Base-by-base conservation (phyloP, 805 yeast genomes). In the Ogataea methanolica region DNA sequence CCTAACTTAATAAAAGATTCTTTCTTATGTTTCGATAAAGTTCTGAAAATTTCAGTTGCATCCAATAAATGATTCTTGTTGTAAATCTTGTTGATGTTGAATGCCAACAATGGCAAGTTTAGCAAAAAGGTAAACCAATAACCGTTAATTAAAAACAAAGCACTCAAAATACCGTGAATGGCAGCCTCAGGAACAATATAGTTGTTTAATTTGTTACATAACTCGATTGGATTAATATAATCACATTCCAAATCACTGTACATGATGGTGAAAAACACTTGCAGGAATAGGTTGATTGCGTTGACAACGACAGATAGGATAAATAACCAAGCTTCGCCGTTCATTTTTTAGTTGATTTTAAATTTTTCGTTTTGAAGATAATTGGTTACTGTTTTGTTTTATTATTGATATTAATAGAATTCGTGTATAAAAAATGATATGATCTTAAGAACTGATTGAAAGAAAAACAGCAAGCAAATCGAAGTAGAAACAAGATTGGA, bases 11-110 rank as follows among this genome's bases (percentile, higher is more conserved):
- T 70, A 65, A 91, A 90, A 51, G 89, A 79, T 71, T 91, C 98
- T 68, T 85, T 86, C 80, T 94, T 92, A 74, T 91, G 96, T 64
- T 85, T 88, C 59, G 88, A 79, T 63, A 92, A 79, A 38, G 97
- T 91, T 74, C 98, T 82, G 73, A 94, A 94, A 61, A 92, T 94
- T 69, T 92, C 97, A 39, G 99, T 92, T 49, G 98, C 98, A 68
- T 94, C 99, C 67, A 91, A 81, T 54, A 88, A 73, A 66, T 92
- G 91, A 66, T 83, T 82, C 69, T 88, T 89, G 59, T 79, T 80
- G 67, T 83, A 70, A 62, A 88, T 79, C 68, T 88, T 88, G 74
- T 85, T 84, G 50, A 74, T 82, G 66, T 94, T 94, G 76, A 76
- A 94, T 29, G 90, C 94, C 46, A 88, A 70, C 53, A 94, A 74